phyloP scores from a whole-genome alignment of 2,329 filamentous ascomycete species.

The Pseudocercospora crystallina region DNA sequence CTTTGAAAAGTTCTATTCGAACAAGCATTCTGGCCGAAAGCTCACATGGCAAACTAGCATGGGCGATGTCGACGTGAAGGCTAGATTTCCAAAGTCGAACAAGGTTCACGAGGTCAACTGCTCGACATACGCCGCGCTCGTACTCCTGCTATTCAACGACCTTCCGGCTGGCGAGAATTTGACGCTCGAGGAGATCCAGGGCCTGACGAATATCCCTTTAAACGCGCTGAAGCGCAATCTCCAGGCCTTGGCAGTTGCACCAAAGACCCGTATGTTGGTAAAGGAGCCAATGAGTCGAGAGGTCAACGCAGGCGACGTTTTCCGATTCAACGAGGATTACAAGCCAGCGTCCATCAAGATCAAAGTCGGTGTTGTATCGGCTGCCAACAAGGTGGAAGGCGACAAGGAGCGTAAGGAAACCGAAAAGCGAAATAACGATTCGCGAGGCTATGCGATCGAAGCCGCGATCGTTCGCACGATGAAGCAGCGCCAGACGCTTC shows the following conservation, averaged over 20 bases:
- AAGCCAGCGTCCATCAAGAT: conserved; percentile 80
- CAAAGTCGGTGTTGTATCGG: conserved; percentile 81
- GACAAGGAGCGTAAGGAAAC: conserved; percentile 66
- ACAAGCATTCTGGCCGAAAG: conserved; percentile 81
- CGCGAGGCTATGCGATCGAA: conserved; percentile 69
- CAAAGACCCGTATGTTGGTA: conserved; percentile 76
- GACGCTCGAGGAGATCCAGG: conserved; percentile 76
- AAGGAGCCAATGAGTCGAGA: conserved; percentile 80
- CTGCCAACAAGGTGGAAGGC: conserved; percentile 81
- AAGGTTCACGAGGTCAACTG: conserved; percentile 78
- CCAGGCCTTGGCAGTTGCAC: conserved; percentile 76
- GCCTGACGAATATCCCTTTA: conserved; percentile 73
- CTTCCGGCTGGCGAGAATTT: conserved; percentile 53
- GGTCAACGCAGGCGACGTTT: conserved; percentile 73
- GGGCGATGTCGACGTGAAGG: conserved; percentile 85
- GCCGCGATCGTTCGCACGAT: conserved; percentile 78
- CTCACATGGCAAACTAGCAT: conserved; percentile 77
- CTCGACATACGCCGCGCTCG: conserved; percentile 87
- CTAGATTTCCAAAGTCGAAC: conserved; percentile 71
- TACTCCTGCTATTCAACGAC: conserved; percentile 87
- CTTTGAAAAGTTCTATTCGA: conserved; percentile 85
- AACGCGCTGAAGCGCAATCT: conserved; percentile 74
- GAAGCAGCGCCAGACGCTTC: conserved; percentile 77
- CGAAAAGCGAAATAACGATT: conserved; percentile 73
- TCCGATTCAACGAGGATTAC: conserved; percentile 80